phyloP scores from a whole-genome alignment of 2,329 filamentous ascomycete species.

The Fusarium anguioides region DNA sequence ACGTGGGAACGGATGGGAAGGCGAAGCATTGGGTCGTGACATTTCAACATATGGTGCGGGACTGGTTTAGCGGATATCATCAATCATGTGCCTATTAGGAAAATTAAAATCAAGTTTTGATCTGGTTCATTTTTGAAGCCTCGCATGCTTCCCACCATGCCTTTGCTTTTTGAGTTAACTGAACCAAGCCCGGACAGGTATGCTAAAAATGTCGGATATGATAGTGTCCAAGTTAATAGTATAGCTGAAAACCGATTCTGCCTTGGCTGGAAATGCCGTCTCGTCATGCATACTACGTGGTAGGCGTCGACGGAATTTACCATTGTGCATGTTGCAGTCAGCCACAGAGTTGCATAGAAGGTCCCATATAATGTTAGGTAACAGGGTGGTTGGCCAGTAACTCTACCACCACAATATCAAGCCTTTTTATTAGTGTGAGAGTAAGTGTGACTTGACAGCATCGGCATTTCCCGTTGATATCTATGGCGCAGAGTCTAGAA shows the following conservation, averaged over 20 bases:
- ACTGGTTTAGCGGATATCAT: conserved; percentile 28
- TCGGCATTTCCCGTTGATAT: conserved; percentile 29
- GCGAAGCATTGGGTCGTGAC: conserved; percentile 43
- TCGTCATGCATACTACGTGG: conserved; percentile 25
- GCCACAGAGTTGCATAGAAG: conserved; percentile 9
- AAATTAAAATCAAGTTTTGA: conserved; percentile 22
- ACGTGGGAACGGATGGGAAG: conserved; percentile 43
- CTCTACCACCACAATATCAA: conserved; percentile 30
- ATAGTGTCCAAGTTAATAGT: not conserved
- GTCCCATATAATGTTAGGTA: conserved; percentile 9
- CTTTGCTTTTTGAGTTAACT: not conserved
- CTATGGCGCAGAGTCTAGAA: conserved; percentile 13
- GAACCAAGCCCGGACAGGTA: not conserved
- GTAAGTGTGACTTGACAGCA: conserved; percentile 10
- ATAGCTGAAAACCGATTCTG: conserved; percentile 17
- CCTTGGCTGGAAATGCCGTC: conserved; percentile 27
- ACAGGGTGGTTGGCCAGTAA: conserved; percentile 19
- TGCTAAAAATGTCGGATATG: not conserved
- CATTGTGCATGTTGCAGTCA: conserved; percentile 10
- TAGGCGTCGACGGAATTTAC: conserved; percentile 23
- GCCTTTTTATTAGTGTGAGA: conserved; percentile 10
- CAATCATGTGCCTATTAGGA: conserved; percentile 27
- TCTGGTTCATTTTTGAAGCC: not conserved
- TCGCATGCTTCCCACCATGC: not conserved
- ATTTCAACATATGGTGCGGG: conserved; percentile 47